Evolutionary conservation across 1,139 yeast species (phyloP).

Genomic region (Debaryomyces coudertii): DNA sequence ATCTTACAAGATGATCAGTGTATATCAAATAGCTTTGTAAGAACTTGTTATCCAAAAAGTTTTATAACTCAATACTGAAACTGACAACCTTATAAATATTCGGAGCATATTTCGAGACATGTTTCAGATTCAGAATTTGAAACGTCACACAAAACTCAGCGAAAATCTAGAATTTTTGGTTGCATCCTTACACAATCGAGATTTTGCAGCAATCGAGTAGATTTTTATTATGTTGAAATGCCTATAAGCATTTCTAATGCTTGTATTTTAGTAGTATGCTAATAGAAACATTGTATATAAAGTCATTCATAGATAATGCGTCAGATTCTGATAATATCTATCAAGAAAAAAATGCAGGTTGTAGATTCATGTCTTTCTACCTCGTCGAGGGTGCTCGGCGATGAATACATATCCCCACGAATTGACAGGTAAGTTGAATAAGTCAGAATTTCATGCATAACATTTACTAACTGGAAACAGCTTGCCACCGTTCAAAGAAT

Average conservation of each 20-base stretch:
- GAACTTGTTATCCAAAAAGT: constrained; percentile 5
- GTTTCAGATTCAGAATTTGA: constrained; percentile 28
- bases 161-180: constrained; percentile 9
- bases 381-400: neutral
- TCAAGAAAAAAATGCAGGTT: neutral
- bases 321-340: neutral
- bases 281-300: neutral
- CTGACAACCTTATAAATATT: constrained; percentile 14
- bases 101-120: constrained; percentile 1
- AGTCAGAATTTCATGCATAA: neutral
- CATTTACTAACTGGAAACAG: neutral
- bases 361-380: neutral
- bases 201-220: constrained; percentile 8
- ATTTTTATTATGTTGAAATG: constrained; percentile 7
- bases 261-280: constrained; percentile 3
- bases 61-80: constrained; percentile 15
- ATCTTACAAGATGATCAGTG: neutral
- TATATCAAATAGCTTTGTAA: constrained; percentile 3
- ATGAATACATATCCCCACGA: neutral
- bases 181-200: constrained; percentile 4
- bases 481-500: constrained; percentile 1
- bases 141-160: constrained; percentile 20
- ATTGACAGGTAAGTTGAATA: neutral
- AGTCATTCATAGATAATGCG: neutral
- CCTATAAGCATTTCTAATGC: constrained; percentile 1